phyloP scores from a whole-genome alignment of 169 alveolate genomes.

The Perkinsus marinus region DNA sequence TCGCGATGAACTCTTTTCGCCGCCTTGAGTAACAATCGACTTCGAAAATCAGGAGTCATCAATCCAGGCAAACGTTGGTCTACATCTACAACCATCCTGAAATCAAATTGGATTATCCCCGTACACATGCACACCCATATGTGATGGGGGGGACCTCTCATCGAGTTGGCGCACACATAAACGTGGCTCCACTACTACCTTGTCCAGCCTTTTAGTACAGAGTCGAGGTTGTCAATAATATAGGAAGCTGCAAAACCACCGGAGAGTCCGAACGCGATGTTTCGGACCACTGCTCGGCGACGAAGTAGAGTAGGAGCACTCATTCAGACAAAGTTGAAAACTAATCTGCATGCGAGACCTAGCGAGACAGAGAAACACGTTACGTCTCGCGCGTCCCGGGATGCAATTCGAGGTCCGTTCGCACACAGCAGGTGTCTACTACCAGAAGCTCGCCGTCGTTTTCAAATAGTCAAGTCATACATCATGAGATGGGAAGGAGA shows the following conservation, averaged over 20 bases:
- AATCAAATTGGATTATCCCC: no score
- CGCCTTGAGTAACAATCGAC: not conserved
- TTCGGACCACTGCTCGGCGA: not conserved
- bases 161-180: no score
- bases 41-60: not conserved
- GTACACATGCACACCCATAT: no score
- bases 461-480: not conserved
- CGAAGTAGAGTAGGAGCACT: not conserved
- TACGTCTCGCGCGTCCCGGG: not conserved
- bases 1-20: not conserved
- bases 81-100: not conserved
- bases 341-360: not conserved
- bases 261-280: not conserved
- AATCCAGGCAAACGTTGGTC: not conserved
- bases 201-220: not conserved
- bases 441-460: not conserved
- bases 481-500: not conserved
- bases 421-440: not conserved
- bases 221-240: not conserved
- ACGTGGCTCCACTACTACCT: not conserved
- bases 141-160: no score
- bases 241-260: not conserved
- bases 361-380: not conserved
- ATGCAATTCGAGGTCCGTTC: not conserved
- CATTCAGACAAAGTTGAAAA: not conserved